Evolutionary conservation across 2,329 filamentous ascomycete genomes (phyloP), one percentile per base, ranked within the genome.

Genomic region (Trichoderma oligosporum): DNA sequence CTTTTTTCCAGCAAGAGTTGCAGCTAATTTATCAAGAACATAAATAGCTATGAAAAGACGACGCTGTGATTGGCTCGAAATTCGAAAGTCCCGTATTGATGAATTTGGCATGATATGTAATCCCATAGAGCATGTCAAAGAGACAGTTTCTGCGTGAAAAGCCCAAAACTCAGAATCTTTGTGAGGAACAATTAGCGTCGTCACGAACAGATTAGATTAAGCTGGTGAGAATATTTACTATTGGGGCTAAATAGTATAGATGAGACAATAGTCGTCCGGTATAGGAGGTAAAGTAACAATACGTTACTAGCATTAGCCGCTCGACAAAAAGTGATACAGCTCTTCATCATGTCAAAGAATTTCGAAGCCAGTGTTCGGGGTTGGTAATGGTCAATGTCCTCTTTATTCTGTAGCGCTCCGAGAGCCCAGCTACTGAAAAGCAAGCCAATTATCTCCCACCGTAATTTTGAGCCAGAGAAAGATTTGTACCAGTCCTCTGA

Each of bases 351-450:
- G 2, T 39, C 35, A 18, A 29, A 51, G 12, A 51, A 51, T 12
- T 39, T 51, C 9, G 35, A 16, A 14, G 35, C 47, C 2, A 51
- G n/a, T 7, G 39, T 35, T 11, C 47, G 38, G 16, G 47, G 47
- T 2, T 35, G 24, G 29, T 51, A 51, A 9, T 36, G 24, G 24
- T 38, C 24, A 16, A 51, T 51, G 1, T 39, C 22, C 25, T 39
- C 47, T 39, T 39, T 39, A 16, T 29, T 51, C 29, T 51, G 47
- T 16, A 51, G 24, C 1, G 35, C 33, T 18, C 16, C 24, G 12
- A 51, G 12, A 20, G 47, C n/a, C 47, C 47, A 51, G 47, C 33
- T 51, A n/a, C 47, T 51, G n/a, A 51, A 51, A n/a, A 51, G 47
- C 14, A 51, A 24, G 4, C 47, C 47, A 38, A 51, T 39, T 14